Conservation (phyloP, 2,329 filamentous ascomycete genomes). For the Endocalyx cinctus region DNA sequence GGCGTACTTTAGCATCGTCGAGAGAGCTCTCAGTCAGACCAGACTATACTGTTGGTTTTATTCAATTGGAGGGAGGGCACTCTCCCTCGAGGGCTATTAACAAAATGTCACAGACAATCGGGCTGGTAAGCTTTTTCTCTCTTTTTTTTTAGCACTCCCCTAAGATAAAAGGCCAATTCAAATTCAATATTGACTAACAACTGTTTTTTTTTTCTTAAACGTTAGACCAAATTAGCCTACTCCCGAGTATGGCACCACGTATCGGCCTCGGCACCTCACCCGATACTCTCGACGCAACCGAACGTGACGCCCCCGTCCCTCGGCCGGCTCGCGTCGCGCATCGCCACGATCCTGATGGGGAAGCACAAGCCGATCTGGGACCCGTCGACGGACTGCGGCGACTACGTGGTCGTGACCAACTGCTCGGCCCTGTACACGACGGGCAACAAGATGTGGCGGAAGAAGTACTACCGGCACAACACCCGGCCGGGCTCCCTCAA, state of each 20-base stretch:
- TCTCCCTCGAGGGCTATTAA: slow-evolving; percentile 28
- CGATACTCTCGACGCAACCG: slow-evolving; percentile 53
- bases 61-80: slow-evolving; percentile 26
- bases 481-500: slow-evolving; percentile 84
- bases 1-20: no score
- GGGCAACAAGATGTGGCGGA: slow-evolving; percentile 88
- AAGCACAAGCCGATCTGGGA: slow-evolving; percentile 99
- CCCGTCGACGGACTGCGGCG: slow-evolving; percentile 95
- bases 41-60: no score
- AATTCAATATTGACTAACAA: background rate
- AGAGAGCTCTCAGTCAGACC: no score
- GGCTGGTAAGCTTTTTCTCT: slow-evolving; percentile 53
- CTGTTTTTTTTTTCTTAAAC: slow-evolving; percentile 1
- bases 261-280: slow-evolving; percentile 65
- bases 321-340: slow-evolving; percentile 81
- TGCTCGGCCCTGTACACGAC: slow-evolving; percentile 84
- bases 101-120: slow-evolving; percentile 80
- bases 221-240: slow-evolving; percentile 90
- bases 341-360: slow-evolving; percentile 87
- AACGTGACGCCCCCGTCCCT: slow-evolving; percentile 69
- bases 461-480: slow-evolving; percentile 92
- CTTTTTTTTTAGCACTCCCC: slow-evolving; percentile 4
- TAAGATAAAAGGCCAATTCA: slow-evolving; percentile 3
- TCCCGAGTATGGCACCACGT: slow-evolving; percentile 89
- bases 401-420: slow-evolving; percentile 94